phyloP scores from a whole-genome alignment of 257 asterid genomes.

The Solanum chaucha region DNA sequence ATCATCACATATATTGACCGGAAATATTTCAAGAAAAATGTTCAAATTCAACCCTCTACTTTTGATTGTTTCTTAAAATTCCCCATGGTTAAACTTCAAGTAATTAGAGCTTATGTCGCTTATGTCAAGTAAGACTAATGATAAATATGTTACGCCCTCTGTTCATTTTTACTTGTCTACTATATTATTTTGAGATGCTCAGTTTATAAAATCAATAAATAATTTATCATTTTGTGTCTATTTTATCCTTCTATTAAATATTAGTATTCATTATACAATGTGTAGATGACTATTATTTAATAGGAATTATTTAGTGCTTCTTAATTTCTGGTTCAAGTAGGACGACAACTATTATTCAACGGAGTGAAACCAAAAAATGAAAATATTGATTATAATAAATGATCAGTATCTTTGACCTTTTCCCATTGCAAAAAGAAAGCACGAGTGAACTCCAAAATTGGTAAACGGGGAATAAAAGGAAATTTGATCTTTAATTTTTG shows the following conservation, averaged over 20 bases:
- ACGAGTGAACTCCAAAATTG: not conserved
- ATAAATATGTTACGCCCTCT: not conserved
- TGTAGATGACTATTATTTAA: too few species aligned
- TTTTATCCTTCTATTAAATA: too few species aligned
- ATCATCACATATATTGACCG: not conserved
- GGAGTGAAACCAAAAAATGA: not conserved
- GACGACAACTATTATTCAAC: too few species aligned
- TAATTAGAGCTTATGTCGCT: not conserved
- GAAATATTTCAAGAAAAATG: not conserved
- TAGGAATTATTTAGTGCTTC: too few species aligned
- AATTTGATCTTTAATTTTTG: not conserved
- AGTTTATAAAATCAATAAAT: too few species aligned
- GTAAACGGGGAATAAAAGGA: not conserved
- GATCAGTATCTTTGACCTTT: not conserved
- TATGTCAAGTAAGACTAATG: not conserved
- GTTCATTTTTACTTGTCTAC: too few species aligned
- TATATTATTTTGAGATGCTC: too few species aligned
- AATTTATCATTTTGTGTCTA: too few species aligned
- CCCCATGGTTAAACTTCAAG: not conserved
- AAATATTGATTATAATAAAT: not conserved
- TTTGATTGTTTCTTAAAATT: not conserved
- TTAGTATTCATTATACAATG: too few species aligned
- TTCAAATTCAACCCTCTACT: not conserved
- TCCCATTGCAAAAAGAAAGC: not conserved
- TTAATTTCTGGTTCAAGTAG: too few species aligned